A percentile compares a stretch with the other conserved stretches of the same genome.
Evolutionary conservation across 2,329 filamentous ascomycete genomes (phyloP).

Genomic region (Aspergillus chevalieri): DNA sequence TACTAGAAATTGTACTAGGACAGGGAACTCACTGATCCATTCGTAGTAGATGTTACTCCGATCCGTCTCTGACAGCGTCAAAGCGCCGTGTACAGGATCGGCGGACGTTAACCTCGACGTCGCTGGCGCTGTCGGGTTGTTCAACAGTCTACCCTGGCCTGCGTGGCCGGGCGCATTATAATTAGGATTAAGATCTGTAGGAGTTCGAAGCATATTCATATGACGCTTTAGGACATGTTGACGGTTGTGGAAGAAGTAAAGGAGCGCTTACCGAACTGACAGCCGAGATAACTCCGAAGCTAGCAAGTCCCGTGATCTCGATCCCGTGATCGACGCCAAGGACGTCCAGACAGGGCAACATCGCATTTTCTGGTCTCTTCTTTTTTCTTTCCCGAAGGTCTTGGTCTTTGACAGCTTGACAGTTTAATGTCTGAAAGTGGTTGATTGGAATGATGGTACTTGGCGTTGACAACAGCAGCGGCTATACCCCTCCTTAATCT

Average conservation of each 20-base stretch:
- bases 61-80: slow-evolving; percentile 10
- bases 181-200: not conserved
- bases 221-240: not conserved
- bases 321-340: not conserved
- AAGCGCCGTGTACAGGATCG: not conserved
- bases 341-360: not conserved
- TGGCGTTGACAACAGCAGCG: not conserved
- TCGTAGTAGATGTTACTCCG: slow-evolving; percentile 22
- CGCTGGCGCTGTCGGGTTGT: not conserved
- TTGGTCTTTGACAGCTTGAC: not conserved
- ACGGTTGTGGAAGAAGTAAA: not conserved
- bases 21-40: slow-evolving; percentile 21
- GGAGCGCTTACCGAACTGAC: not conserved
- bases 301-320: not conserved
- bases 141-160: not conserved
- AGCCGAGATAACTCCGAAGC: not conserved
- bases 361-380: not conserved
- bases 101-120: not conserved
- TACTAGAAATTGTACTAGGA: not conserved
- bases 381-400: not conserved
- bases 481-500: slow-evolving; percentile 1
- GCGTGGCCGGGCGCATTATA: not conserved
- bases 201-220: not conserved
- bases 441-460: slow-evolving; percentile 1
- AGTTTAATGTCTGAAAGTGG: not conserved